These are phyloP conservation scores for Phytopythium sindhum DNA, from an alignment of 352 stramenopile genomes.

Conservation along the genomic window DNA sequence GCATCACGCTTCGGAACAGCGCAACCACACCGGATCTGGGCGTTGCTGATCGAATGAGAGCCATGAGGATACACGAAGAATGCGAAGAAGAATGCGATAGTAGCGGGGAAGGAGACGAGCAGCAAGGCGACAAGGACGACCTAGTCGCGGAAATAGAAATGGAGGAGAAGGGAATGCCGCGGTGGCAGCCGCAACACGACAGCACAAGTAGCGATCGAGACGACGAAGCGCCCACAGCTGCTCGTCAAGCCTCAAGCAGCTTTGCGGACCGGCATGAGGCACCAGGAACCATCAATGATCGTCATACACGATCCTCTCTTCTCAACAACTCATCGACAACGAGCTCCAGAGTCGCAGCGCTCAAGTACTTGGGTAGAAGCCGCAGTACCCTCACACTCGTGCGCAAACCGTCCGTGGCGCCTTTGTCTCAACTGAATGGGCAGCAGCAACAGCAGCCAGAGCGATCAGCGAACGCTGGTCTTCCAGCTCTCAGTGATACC, in stretches of 20 bases:
- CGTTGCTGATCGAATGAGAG: not conserved
- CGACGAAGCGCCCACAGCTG: not conserved
- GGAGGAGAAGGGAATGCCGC: not conserved
- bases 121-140: not conserved
- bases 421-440: not conserved
- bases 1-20: slow-evolving; percentile 2
- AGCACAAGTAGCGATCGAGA: not conserved
- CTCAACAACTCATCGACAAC: not conserved
- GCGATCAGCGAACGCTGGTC: not conserved
- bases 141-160: not conserved
- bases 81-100: not conserved
- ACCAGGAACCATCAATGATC: not conserved
- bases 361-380: slow-evolving; percentile 8
- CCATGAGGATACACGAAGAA: slow-evolving; percentile 3
- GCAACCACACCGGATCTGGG: not conserved
- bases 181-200: not conserved
- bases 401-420: not conserved
- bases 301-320: not conserved
- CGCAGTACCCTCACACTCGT: not conserved
- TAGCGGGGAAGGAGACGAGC: not conserved
- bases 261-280: not conserved
- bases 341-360: not conserved
- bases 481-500: not conserved
- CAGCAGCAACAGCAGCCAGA: not conserved
- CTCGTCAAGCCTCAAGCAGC: no score